Percentiles rank a stretch among this genome's conserved stretches.
phyloP scores from a whole-genome alignment of 2,329 filamentous ascomycete genomes.

The Alternaria arbusti region DNA sequence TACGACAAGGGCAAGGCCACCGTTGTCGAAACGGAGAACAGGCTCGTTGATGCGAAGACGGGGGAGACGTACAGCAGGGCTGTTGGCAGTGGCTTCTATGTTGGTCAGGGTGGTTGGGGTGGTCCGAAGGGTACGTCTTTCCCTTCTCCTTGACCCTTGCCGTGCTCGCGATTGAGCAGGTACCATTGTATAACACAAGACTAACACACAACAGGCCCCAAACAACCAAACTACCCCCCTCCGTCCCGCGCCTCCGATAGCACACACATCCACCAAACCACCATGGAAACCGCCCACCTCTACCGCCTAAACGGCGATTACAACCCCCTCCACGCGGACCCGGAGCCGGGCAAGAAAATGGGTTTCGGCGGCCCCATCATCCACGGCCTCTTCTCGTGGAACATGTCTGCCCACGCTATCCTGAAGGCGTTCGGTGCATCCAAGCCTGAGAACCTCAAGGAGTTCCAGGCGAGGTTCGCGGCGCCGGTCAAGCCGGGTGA shows the following conservation, averaged over 20 bases:
- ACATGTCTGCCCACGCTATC: slow-evolving; percentile 75
- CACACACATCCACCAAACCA: slow-evolving; percentile 73
- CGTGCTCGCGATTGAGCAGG: background rate
- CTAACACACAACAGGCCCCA: slow-evolving; percentile 58
- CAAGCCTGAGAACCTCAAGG: slow-evolving; percentile 80
- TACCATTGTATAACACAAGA: background rate
- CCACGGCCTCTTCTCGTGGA: slow-evolving; percentile 89
- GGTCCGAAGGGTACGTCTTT: slow-evolving; percentile 76
- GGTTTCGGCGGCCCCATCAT: slow-evolving; percentile 89
- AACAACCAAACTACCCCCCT: slow-evolving; percentile 77
- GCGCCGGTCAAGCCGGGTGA: slow-evolving; percentile 84
- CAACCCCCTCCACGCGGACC: slow-evolving; percentile 88
- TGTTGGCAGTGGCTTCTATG: slow-evolving; percentile 76
- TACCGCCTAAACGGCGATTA: slow-evolving; percentile 86
- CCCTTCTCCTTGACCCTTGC: background rate
- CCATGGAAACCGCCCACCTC: slow-evolving; percentile 67
- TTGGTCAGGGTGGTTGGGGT: slow-evolving; percentile 83
- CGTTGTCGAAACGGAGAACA: slow-evolving; percentile 79
- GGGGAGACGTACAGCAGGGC: slow-evolving; percentile 75
- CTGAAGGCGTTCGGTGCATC: slow-evolving; percentile 75
- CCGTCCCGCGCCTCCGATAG: slow-evolving; percentile 75
- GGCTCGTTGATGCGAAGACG: slow-evolving; percentile 72
- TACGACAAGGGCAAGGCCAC: slow-evolving; percentile 89
- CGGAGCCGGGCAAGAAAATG: slow-evolving; percentile 85
- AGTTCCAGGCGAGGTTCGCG: slow-evolving; percentile 89